Conservation (phyloP, 2,329 filamentous ascomycete genomes). For the Fusarium zealandicum region DNA sequence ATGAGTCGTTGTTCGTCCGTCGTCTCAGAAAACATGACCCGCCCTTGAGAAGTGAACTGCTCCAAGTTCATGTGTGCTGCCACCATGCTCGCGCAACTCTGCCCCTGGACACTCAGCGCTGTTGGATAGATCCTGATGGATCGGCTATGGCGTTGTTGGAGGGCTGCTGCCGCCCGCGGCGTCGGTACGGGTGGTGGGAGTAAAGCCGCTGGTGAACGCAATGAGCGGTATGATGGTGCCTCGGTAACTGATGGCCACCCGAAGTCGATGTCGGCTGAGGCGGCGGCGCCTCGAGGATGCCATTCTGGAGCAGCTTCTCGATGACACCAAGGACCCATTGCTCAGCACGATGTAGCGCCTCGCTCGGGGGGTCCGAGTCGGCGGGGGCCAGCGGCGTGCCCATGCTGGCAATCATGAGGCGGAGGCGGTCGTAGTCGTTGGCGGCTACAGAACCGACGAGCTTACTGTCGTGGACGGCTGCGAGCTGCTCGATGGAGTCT, state of each 20-base stretch:
- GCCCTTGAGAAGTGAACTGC: no score
- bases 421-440: conserved; percentile 25
- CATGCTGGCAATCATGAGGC: conserved; percentile 15
- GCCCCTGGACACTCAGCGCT: no score
- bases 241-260: conserved; percentile 14
- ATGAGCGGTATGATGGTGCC: conserved; percentile 35
- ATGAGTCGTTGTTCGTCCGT: no score
- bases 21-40: no score
- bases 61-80: no score
- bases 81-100: no score
- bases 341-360: conserved; percentile 6
- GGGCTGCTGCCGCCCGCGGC: conserved; percentile 15
- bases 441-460: conserved; percentile 34
- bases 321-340: conserved; percentile 22
- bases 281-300: conserved; percentile 24
- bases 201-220: conserved; percentile 34
- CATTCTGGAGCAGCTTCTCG: conserved; percentile 14
- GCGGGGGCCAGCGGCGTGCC: conserved; percentile 3
- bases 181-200: conserved; percentile 32
- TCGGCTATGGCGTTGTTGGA: background rate
- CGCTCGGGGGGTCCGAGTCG: background rate
- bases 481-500: conserved; percentile 8
- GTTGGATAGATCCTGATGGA: background rate
- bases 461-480: conserved; percentile 14
- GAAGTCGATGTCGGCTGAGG: background rate